phyloP scores from a whole-genome alignment of 495 filamentous ascomycete species.

The Pyronema omphalodes region DNA sequence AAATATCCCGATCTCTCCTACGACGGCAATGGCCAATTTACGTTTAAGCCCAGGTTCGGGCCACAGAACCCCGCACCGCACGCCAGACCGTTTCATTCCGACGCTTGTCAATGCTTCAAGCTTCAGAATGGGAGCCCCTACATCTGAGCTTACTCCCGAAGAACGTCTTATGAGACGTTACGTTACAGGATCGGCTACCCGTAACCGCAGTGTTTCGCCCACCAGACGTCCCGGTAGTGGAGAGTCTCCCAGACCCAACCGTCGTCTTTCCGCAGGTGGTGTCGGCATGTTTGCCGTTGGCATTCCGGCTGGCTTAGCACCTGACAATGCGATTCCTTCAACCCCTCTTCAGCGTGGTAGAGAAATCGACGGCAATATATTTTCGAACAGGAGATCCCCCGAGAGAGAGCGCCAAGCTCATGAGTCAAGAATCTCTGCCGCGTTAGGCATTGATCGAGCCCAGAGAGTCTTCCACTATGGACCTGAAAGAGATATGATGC shows the following conservation, averaged over 20 bases:
- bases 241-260: not conserved
- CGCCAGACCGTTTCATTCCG: constrained; percentile 20
- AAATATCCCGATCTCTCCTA: too few species aligned
- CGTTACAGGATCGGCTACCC: constrained; percentile 1
- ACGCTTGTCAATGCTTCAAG: constrained; percentile 14
- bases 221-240: not conserved
- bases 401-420: constrained; percentile 47
- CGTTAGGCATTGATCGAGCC: constrained; percentile 61
- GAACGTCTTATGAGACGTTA: constrained; percentile 21
- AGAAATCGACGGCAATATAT: constrained; percentile 22
- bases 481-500: not conserved
- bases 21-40: too few species aligned
- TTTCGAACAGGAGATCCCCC: constrained; percentile 15
- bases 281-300: constrained; percentile 20
- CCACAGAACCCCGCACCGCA: not conserved
- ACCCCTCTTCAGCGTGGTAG: constrained; percentile 6
- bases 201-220: not conserved
- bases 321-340: not conserved
- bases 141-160: constrained; percentile 16
- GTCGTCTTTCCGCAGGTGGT: constrained; percentile 18
- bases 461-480: constrained; percentile 36
- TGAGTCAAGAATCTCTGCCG: constrained; percentile 59
- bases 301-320: not conserved
- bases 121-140: constrained; percentile 22
- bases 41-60: not conserved